Percentiles rank a stretch among this genome's conserved stretches.
These are phyloP conservation scores for Passalora sequoiae DNA, from an alignment of 2,329 filamentous ascomycete genomes.

Conservation along the genomic window DNA sequence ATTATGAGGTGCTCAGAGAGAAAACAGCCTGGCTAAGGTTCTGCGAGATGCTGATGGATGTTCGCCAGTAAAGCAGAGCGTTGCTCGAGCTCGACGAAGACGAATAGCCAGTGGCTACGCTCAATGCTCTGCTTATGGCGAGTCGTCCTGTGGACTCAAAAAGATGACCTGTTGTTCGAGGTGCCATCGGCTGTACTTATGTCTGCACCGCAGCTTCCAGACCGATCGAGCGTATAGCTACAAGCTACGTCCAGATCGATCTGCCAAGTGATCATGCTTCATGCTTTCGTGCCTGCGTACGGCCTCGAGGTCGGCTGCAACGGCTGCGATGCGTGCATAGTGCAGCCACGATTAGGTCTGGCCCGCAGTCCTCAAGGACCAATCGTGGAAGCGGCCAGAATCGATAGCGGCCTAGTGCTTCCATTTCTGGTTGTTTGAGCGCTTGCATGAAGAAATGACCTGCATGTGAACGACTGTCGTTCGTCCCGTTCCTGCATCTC, in stretches of 20 bases:
- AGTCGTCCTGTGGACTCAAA: too few species aligned
- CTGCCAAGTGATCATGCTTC: not conserved
- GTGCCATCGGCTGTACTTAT: slow-evolving; percentile 1
- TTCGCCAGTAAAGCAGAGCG: too few species aligned
- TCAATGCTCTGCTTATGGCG: too few species aligned
- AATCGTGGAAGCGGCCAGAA: not conserved
- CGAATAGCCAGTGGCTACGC: too few species aligned
- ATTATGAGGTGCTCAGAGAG: too few species aligned
- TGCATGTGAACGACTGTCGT: not conserved
- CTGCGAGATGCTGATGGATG: too few species aligned
- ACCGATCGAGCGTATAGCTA: not conserved
- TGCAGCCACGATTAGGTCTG: not conserved
- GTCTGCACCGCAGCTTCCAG: slow-evolving; percentile 4
- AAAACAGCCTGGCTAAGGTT: too few species aligned
- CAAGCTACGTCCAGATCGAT: not conserved
- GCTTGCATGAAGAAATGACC: not conserved
- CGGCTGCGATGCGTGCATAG: not conserved
- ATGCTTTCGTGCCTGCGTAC: slow-evolving; percentile 3
- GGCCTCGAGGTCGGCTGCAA: not conserved
- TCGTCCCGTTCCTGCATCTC: not conserved
- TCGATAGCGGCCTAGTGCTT: not conserved
- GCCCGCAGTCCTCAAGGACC: not conserved
- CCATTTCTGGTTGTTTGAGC: not conserved
- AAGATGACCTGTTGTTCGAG: too few species aligned
- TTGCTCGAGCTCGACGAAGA: too few species aligned